Conservation (phyloP, 441 rosid genomes). For the Gossypium schwendimanii region DNA sequence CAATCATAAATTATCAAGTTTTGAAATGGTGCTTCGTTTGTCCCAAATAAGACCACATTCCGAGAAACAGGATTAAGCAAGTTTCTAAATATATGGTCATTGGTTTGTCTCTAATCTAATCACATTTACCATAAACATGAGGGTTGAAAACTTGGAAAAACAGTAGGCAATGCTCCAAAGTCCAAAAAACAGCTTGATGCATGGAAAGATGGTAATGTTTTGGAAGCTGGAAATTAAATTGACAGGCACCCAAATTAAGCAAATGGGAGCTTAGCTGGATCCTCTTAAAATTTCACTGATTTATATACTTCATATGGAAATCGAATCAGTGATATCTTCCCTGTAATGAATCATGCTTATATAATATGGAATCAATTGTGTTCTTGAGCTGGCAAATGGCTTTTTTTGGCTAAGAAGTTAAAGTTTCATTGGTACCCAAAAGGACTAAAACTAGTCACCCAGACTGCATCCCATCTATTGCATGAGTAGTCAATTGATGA, state of each 20-base stretch:
- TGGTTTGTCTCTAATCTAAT: neutral
- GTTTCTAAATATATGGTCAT: too few relatives aligned
- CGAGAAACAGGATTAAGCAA: too few relatives aligned
- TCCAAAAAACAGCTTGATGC: neutral
- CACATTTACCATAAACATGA: neutral
- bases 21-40: too few relatives aligned
- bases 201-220: neutral
- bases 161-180: neutral
- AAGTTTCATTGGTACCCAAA: neutral
- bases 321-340: neutral
- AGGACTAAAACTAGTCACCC: neutral
- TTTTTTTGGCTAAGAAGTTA: neutral
- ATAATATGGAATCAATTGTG: neutral
- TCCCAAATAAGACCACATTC: too few relatives aligned
- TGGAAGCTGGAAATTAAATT: neutral
- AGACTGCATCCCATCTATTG: neutral
- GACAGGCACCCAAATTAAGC: neutral
- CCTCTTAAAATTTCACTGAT: neutral
- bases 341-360: neutral
- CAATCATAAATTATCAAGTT: too few relatives aligned
- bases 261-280: constrained; percentile 3
- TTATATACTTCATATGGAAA: neutral
- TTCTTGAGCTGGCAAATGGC: neutral
- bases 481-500: neutral
- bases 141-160: neutral